Evolutionary conservation across 2,329 filamentous ascomycete genomes (phyloP).

Genomic region (Blastomyces gilchristii): DNA sequence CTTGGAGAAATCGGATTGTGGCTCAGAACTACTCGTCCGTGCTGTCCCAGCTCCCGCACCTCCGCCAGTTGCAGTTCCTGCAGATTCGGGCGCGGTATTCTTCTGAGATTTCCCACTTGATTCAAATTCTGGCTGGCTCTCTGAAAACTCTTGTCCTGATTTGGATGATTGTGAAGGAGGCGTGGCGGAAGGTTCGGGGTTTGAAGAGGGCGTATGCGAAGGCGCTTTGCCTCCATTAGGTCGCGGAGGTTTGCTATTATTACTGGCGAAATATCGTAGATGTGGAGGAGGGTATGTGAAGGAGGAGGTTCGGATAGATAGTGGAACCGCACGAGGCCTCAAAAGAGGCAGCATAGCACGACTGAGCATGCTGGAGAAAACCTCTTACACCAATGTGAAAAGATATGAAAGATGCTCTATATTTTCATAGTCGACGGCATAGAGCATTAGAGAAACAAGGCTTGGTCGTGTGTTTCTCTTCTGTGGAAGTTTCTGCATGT

Average conservation of each 20-base stretch:
- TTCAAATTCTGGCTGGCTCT: constrained; percentile 33
- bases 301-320: constrained; percentile 27
- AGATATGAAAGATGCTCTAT: constrained; percentile 10
- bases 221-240: constrained; percentile 20
- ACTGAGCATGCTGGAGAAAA: constrained; percentile 32
- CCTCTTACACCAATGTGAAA: constrained; percentile 14
- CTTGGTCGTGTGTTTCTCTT: background rate
- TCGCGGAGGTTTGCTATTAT: constrained; percentile 26
- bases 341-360: constrained; percentile 36
- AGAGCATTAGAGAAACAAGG: constrained; percentile 2
- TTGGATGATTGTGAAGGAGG: constrained; percentile 7
- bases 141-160: constrained; percentile 21
- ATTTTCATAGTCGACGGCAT: constrained; percentile 17
- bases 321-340: constrained; percentile 32
- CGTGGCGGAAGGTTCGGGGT: constrained; percentile 7
- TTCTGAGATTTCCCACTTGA: constrained; percentile 25
- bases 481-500: background rate
- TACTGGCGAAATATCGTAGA: constrained; percentile 30
- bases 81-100: constrained; percentile 23
- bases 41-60: constrained; percentile 21
- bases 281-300: constrained; percentile 22
- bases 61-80: constrained; percentile 19
- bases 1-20: constrained; percentile 19
- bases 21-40: constrained; percentile 1
- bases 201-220: constrained; percentile 12